Percentiles rank a stretch among this genome's conserved stretches.
Evolutionary conservation across 2,329 filamentous ascomycete species (phyloP).

Genomic region (Aspergillus sp.): DNA sequence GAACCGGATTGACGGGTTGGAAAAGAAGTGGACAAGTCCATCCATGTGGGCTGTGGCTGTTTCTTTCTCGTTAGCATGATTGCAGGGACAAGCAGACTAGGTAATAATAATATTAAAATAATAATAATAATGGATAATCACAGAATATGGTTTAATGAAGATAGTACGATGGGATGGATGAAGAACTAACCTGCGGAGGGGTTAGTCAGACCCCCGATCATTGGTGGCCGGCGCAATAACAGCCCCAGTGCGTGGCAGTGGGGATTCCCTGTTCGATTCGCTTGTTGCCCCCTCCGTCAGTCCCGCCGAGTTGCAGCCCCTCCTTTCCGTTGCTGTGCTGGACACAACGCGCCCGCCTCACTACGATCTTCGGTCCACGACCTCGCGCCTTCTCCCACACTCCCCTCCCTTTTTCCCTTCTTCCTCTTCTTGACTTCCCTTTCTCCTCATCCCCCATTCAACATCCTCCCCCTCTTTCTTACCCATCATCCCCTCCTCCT

Average conservation of each 20-base stretch:
- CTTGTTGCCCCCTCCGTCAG: conserved; percentile 19
- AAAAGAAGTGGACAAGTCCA: conserved; percentile 15
- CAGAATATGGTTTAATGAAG: background rate
- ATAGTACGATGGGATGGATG: conserved; percentile 5
- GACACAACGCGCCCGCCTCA: conserved; percentile 23
- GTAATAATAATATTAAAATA: conserved; percentile 15
- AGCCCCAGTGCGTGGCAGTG: conserved; percentile 16
- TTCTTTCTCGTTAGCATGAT: conserved; percentile 12
- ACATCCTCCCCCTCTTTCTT: conserved; percentile 5
- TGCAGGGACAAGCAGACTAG: background rate
- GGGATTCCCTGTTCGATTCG: conserved; percentile 6
- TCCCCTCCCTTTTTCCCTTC: conserved; percentile 8
- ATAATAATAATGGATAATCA: no score
- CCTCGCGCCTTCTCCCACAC: conserved; percentile 18
- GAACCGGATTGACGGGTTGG: conserved; percentile 31
- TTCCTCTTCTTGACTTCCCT: conserved; percentile 18
- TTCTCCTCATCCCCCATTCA: conserved; percentile 18
- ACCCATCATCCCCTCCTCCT: conserved; percentile 11
- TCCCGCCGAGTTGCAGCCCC: conserved; percentile 18
- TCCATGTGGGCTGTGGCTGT: conserved; percentile 28
- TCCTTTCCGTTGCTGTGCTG: conserved; percentile 12
- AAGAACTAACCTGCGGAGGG: conserved; percentile 12
- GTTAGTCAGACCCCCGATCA: conserved; percentile 20
- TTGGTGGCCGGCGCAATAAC: conserved; percentile 12
- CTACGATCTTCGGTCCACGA: conserved; percentile 24